Evolutionary conservation across 768 basidiomycete species (phyloP).

Genomic region (Obba rivulosa): DNA sequence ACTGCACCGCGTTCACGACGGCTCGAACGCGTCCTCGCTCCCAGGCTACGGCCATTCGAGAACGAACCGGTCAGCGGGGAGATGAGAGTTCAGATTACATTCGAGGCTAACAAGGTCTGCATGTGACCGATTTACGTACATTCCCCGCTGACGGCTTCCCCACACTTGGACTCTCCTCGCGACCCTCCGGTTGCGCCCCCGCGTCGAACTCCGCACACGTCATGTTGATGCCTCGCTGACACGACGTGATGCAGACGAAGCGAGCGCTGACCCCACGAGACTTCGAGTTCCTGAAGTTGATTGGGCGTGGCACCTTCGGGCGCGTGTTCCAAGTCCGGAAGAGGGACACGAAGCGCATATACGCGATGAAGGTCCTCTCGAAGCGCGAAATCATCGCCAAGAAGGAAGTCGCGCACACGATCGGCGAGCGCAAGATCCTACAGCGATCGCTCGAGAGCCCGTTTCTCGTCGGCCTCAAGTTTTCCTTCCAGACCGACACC

Average conservation of each 20-base stretch:
- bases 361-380: slow-evolving; percentile 98
- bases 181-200: background rate
- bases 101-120: slow-evolving; percentile 82
- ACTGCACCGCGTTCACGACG: background rate
- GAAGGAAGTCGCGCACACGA: slow-evolving; percentile 99
- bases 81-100: slow-evolving; percentile 91
- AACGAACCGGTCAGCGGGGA: slow-evolving; percentile 86
- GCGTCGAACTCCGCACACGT: background rate
- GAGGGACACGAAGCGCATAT: slow-evolving; percentile 95
- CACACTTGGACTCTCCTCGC: background rate
- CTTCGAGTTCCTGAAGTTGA: slow-evolving; percentile 98
- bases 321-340: slow-evolving; percentile 99
- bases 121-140: slow-evolving; percentile 3
- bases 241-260: slow-evolving; percentile 84
- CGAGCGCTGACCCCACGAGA: slow-evolving; percentile 88
- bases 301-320: slow-evolving; percentile 97
- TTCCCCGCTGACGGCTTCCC: background rate
- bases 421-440: slow-evolving; percentile 98
- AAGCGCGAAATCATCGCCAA: slow-evolving; percentile 99
- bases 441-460: slow-evolving; percentile 90
- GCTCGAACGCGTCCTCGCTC: slow-evolving; percentile 12
- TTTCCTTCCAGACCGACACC: slow-evolving; percentile 93
- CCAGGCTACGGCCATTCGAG: slow-evolving; percentile 69
- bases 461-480: slow-evolving; percentile 97
- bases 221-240: slow-evolving; percentile 82